Evolutionary conservation across 148 eudicot genomes (phyloP).

Genomic region (Arctostaphylos glauca): DNA sequence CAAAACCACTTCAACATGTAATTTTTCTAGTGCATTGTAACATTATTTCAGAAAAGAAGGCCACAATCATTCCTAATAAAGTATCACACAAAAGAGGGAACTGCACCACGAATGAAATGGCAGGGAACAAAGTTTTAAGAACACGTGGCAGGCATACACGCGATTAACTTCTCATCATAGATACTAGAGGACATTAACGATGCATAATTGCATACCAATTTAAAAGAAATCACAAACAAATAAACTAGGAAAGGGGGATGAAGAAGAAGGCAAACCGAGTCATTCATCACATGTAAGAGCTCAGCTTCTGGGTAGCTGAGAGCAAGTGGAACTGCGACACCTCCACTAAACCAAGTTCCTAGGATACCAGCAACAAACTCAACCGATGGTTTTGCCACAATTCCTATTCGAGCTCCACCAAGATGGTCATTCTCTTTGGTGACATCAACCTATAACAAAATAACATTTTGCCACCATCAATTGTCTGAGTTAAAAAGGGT

Average conservation of each 20-base stretch:
- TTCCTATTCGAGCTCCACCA: conserved; percentile 85
- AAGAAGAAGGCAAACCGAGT: conserved; percentile 55
- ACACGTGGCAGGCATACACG: not conserved
- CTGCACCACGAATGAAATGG: not conserved
- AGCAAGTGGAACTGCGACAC: conserved; percentile 98
- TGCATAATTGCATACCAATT: conserved; percentile 3
- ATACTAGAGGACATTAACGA: not conserved
- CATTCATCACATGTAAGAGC: conserved; percentile 95
- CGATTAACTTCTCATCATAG: not conserved
- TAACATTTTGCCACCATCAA: conserved; percentile 16
- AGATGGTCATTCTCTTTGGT: conserved; percentile 34
- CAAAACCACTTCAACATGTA: not conserved
- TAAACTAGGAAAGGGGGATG: not conserved
- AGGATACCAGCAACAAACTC: conserved; percentile 95
- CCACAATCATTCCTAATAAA: not conserved
- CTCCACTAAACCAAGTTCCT: conserved; percentile 93
- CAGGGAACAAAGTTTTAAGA: not conserved
- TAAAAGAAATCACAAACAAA: conserved; percentile 12
- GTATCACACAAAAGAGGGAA: not conserved
- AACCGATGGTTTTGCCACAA: conserved; percentile 93
- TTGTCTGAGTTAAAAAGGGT: conserved; percentile 21
- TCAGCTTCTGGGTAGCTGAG: conserved; percentile 98
- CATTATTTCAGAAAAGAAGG: not conserved
- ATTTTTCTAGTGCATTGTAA: not conserved
- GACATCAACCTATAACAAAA: conserved; percentile 38